Evolutionary conservation across 169 alveolate genomes (phyloP), one percentile per base, ranked within the genome.

Genomic region (Eimeria praecox): DNA sequence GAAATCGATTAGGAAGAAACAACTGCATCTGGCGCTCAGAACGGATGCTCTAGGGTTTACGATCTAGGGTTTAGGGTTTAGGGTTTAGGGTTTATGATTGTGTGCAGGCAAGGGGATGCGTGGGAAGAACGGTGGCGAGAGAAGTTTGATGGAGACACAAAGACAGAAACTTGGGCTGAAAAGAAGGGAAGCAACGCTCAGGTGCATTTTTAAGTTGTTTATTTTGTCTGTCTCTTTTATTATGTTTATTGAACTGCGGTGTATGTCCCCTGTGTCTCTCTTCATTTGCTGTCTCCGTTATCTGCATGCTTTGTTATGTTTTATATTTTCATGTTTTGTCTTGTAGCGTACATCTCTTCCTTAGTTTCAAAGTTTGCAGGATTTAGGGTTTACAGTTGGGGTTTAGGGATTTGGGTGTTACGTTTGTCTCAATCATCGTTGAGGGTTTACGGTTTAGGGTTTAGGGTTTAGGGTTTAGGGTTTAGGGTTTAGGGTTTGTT

Each of bases 101-200:
- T 42, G 46, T 30, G 86, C 89, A 90, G 95, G 88, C 78, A 85
- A 42, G 95, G 95, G n/a, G 95, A 91, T 66, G 66, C 40, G 56
- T 91, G 95, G 95, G 54, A 42, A 27, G 95, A 91, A 69, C 95
- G 85, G 85, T 91, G 95, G 95, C 62, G 44, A 8, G 95, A 91
- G 69, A 73, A 49, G 46, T 77, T 91, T 69, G 88, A 73, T 4
- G 90, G 42, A 49, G 95, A 85, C 52, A 42, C 56, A 8, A 89
- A 89, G 86, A 89, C 54, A 9, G 73, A 30, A 10, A 91, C 90
- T 2, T 91, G 90, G 91, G 95, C 95, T 35, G 95, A 91, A 59
- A 91, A 91, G 52, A 77, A 73, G 54, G 95, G 95, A 30, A 42
- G 88, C 69, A 91, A 91, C 35, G 95, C 95, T 16, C 85, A 44